Percentiles rank a stretch among this genome's conserved stretches.
Conservation (phyloP, 768 basidiomycete genomes). For the Tylopilus cervinicoccineus region DNA sequence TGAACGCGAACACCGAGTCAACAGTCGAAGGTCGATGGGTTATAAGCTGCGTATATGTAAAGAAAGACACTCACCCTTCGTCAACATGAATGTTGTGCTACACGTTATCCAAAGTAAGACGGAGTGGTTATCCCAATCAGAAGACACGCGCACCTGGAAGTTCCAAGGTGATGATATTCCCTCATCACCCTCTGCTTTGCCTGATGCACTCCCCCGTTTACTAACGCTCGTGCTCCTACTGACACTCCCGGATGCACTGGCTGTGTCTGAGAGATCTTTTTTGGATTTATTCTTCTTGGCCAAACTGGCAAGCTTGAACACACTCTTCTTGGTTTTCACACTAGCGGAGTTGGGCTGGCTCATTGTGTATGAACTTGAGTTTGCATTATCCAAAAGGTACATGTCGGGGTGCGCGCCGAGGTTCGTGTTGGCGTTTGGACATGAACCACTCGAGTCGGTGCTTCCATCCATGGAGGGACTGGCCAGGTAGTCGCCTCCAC, state of each 20-base stretch:
- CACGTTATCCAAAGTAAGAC: conserved; percentile 1
- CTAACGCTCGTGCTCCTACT: conserved; percentile 11
- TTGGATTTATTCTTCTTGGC: conserved; percentile 31
- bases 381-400: conserved; percentile 17
- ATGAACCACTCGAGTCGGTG: conserved; percentile 26
- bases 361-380: conserved; percentile 12
- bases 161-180: conserved; percentile 71
- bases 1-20: background rate
- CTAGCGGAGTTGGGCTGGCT: conserved; percentile 1
- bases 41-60: background rate
- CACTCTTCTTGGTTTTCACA: conserved; percentile 25
- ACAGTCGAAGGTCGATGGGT: background rate
- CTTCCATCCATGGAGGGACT: conserved; percentile 22
- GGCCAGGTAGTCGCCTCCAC: conserved; percentile 7
- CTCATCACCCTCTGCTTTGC: conserved; percentile 42
- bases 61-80: conserved; percentile 49
- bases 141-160: conserved; percentile 50
- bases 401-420: background rate
- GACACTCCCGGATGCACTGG: conserved; percentile 12
- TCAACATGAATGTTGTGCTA: conserved; percentile 80
- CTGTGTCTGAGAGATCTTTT: conserved; percentile 25
- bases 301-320: conserved; percentile 36
- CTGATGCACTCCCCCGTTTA: conserved; percentile 6
- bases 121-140: background rate
- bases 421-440: conserved; percentile 4